Base-by-base conservation (phyloP, 2,329 filamentous ascomycete species). In the Pyricularia grisea region DNA sequence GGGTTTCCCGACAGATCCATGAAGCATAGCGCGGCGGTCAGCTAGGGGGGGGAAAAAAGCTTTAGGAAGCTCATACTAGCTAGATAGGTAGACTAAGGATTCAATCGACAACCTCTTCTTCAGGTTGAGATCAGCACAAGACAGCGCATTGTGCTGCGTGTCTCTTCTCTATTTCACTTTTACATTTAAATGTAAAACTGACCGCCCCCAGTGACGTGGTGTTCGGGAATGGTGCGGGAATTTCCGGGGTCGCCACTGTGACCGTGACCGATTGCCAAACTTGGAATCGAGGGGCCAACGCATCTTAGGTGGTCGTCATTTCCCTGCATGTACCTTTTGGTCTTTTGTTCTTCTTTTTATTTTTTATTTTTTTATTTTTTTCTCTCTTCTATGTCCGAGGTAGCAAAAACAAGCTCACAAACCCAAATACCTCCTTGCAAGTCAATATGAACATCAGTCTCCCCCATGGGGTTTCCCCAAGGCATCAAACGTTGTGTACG, bases 391-490 rank as follows among this genome's bases (percentile, higher is more conserved):
- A 25, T 58, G 3, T 7, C 55, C 55, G 20, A n/a, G 20, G n/a
- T 58, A 58, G 25, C 58, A 23, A 27, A 61, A 25, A 12, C 5
- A 61, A 61, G 6, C 58, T 25, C 7, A 27, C 23, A 12, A 12
- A 61, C n/a, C 58, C 25, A 12, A 27, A 61, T 27, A 23, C 2
- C 58, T 61, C 20, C 17, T 20, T 7, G 10, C 20, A 50, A 50
- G 42, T n/a, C 20, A n/a, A 50, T 50, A n/a, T 50, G 2, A 23
- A 12, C 58, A 61, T 27, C 58, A 12, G 3, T 17, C 7, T 61
- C n/a, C 58, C 58, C 58, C 58, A 61, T 61, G 58, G 58, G 58
- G 58, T n/a, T 61, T 61, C 58, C 58, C 58, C 58, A 61, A 61
- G 58, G 23, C 58, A 4, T 61, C 58, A 61, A 27, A 61, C 23